Evolutionary conservation across 805 yeast genomes (phyloP), one percentile per base, ranked within the genome.

Genomic region (Candida coleopterorum): DNA sequence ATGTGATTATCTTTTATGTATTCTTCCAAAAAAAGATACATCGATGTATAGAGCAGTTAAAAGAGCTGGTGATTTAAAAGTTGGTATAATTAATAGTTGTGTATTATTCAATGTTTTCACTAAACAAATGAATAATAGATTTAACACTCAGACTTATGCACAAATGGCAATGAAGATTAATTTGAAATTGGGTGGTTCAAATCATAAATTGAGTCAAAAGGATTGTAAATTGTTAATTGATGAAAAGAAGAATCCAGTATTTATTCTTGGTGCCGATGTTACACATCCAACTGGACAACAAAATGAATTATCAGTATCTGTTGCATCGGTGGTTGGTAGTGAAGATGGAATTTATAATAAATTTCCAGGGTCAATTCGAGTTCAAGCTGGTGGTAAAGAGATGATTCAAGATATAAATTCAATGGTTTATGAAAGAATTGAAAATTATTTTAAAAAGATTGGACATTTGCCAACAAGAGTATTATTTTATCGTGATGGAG

Each of bases 231-330:
- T 25, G 6, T 32, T 38, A 12, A 17, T 34, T 20, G 41, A 38
- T 34, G 18, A 4, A 6, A 18, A 29, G 14, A 38, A 34, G 11
- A 18, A 23, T 3, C 41, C 41, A 9, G 35, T 38, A 11, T 34
- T 38, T 27, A 38, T 38, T 20, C 35, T 38, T 20, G 41, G 41
- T 29, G 41, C 41, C 25, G 41, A 38, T 38, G 41, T 38, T 9
- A 34, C 38, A 10, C 41, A 38, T 26, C 41, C 41, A 25, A 38
- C 38, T 6, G 34, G 37, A 20, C 30, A 18, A 20, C 31, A 24
- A 18, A 34, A 29, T 11, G 18, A 17, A 6, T 32, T 29, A 12
- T 35, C 37, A 12, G 41, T 38, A 28, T 34, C 41, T 5, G 32
- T 38, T 15, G 41, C 41, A 15, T 38, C 41, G 6, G 38, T 33